Conservation (phyloP, 768 basidiomycete species). For the Lactarius pseudohatsudake region DNA sequence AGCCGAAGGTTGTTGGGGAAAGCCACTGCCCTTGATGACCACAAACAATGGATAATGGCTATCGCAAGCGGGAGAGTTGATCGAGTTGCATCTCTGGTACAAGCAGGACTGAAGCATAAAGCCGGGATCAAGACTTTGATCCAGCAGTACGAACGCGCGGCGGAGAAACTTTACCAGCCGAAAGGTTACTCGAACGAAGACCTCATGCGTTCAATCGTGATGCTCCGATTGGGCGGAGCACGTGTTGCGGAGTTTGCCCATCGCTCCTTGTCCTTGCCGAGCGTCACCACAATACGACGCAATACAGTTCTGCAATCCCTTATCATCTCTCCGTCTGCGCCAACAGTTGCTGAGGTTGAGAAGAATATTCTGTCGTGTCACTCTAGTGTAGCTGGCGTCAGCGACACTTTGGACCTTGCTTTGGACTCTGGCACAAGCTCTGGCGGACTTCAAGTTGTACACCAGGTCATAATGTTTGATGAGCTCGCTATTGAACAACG, state of each 20-base stretch:
- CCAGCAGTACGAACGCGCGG: background rate
- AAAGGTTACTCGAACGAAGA: background rate
- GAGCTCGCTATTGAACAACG: background rate
- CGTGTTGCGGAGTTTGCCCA: background rate
- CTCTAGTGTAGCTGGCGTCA: background rate
- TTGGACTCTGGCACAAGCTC: too few relatives aligned
- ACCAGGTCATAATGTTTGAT: background rate
- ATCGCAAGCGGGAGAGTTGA: background rate
- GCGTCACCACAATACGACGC: background rate
- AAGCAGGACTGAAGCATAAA: background rate
- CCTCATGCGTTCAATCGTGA: background rate
- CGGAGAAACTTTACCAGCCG: background rate
- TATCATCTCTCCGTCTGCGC: background rate
- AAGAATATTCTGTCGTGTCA: background rate
- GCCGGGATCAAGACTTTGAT: background rate
- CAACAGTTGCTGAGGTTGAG: background rate
- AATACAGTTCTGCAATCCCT: background rate
- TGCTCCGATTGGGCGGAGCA: background rate
- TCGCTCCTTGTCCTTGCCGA: background rate
- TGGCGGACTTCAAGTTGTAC: background rate
- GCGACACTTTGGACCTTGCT: too few relatives aligned
- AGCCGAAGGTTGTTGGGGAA: too few relatives aligned
- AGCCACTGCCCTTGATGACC: too few relatives aligned
- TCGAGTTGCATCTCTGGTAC: background rate
- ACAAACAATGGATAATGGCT: background rate